phyloP scores from a whole-genome alignment of 129 eudicot species.

The Chrysanthemum makinoi region DNA sequence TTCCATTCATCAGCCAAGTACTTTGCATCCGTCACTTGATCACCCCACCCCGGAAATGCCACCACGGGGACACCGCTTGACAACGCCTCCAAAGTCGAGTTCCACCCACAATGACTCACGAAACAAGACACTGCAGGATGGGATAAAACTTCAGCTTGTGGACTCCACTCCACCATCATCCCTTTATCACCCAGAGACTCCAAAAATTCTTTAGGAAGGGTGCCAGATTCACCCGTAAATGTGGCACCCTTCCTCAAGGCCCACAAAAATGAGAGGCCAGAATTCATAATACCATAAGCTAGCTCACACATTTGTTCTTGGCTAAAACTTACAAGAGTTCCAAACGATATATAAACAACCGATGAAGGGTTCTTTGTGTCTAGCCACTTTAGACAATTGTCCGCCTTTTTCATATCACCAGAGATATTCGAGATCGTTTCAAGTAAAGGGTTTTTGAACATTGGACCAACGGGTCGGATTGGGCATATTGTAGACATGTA shows the following conservation, averaged over 20 bases:
- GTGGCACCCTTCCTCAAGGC: conserved; percentile 42
- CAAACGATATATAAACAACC: conserved; percentile 78
- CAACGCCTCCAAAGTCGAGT: conserved; percentile 73
- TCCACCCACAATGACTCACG: conserved; percentile 88
- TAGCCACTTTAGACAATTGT: conserved; percentile 51
- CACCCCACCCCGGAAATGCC: conserved; percentile 90
- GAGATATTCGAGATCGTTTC: conserved; percentile 28
- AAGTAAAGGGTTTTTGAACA: conserved; percentile 44
- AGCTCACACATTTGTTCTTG: conserved; percentile 63
- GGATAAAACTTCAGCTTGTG: conserved; percentile 60
- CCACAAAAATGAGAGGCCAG: conserved; percentile 70
- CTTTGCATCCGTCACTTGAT: conserved; percentile 86
- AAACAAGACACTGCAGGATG: conserved; percentile 69
- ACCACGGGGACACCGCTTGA: conserved; percentile 74
- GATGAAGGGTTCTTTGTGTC: conserved; percentile 48
- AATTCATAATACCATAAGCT: conserved; percentile 53
- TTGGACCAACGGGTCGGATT: conserved; percentile 68
- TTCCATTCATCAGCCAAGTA: conserved; percentile 67
- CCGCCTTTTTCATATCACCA: conserved; percentile 49
- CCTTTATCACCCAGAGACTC: conserved; percentile 46
- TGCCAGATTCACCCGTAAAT: background rate
- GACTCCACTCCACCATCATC: conserved; percentile 58
- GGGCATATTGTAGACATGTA: conserved; percentile 43
- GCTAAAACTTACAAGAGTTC: conserved; percentile 52
- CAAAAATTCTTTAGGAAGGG: conserved; percentile 41